phyloP scores from a whole-genome alignment of 495 filamentous ascomycete genomes.

The Rhizodiscina lignyota region DNA sequence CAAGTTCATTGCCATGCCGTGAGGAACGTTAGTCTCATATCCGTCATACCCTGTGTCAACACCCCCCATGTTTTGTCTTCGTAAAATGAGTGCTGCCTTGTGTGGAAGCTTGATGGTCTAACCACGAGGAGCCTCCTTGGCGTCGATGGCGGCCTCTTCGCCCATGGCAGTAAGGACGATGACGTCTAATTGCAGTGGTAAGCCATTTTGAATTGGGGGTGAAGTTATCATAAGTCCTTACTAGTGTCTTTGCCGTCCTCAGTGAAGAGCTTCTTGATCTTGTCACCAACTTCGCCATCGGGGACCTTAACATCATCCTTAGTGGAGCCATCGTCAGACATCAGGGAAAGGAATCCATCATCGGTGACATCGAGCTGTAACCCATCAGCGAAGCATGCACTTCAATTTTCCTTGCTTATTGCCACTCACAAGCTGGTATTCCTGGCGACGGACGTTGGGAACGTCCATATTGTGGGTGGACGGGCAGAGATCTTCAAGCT shows the following conservation, averaged over 20 bases:
- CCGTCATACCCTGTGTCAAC: no score
- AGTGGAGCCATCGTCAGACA: constrained; percentile 59
- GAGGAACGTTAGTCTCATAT: no score
- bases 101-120: no score
- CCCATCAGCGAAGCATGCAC: not conserved
- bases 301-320: constrained; percentile 94
- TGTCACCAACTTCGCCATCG: constrained; percentile 71
- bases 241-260: constrained; percentile 67
- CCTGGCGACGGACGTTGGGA: constrained; percentile 71
- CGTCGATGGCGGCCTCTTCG: constrained; percentile 81
- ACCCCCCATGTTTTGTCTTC: no score
- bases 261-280: constrained; percentile 57
- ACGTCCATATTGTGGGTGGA: constrained; percentile 99
- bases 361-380: constrained; percentile 69
- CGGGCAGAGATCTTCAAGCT: constrained; percentile 96
- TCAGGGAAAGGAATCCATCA: constrained; percentile 81
- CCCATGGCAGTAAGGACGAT: constrained; percentile 89
- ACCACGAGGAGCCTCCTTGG: constrained; percentile 84
- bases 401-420: not conserved
- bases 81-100: no score
- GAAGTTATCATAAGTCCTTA: constrained; percentile 39
- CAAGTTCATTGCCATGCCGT: no score
- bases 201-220: not conserved
- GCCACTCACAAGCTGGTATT: constrained; percentile 86
- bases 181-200: constrained; percentile 44